Evolutionary conservation across 2,329 filamentous ascomycete species (phyloP), one percentile per base, ranked within the genome.

Genomic region (Scedosporium minutisporum): DNA sequence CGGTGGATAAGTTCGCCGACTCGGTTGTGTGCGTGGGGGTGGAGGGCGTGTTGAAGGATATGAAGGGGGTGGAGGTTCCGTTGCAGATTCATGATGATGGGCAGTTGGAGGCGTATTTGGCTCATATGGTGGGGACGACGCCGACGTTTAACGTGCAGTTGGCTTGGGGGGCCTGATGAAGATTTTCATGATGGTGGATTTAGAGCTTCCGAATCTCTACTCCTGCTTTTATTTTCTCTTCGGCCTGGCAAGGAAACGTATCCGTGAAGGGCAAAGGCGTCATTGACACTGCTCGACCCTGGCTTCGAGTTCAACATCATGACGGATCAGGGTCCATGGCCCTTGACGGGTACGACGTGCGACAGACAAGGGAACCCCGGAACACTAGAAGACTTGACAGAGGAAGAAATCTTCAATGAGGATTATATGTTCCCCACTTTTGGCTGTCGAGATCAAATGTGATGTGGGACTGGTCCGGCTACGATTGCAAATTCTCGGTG

Each of bases 41-140:
- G 16, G 85, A 91, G 68, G 89, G 88, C 2, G 74, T 90, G 27
- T 78, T 90, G 60, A 84, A 82, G 68, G 80, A 84, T 68, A 78
- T 75, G 14, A 79, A 79, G 65, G 85, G 83, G 4, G 79, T 79
- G 59, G 87, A 90, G 69, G 77, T 89, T 55, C 77, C 77, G 16
- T 82, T 90, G 68, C 75, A 80, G 62, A 87, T 93, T 67, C 86
- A 87, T 62, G 81, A 86, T 48, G 87, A 93, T 67, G 83, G 85
- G 65, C 89, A 93, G 74, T 72, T 95, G 65, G 81, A 82, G 64
- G 87, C 87, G 0, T 93, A 93, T 73, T 73, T 95, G 66, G 78
- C 81, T 57, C 87, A 90, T 70, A 78, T 87, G 27, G 76, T 83
- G 66, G 79, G 69, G 12, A 68, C 67, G 23, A 71, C 78, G 41